phyloP scores from a whole-genome alignment of 1,284 basidiomycete species.

The Peniophora sp. region DNA sequence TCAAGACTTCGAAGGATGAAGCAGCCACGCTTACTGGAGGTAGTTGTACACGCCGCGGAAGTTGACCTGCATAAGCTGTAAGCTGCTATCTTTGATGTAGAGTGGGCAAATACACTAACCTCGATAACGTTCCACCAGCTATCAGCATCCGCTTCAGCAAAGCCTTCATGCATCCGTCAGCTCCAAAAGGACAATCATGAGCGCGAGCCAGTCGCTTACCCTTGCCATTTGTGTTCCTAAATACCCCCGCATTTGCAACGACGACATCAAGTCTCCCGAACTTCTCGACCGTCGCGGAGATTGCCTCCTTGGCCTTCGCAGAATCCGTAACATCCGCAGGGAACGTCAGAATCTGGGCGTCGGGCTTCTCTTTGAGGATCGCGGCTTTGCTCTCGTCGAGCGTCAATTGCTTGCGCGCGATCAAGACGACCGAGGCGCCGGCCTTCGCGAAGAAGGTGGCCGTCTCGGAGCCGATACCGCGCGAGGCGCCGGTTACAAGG shows the following conservation, averaged over 20 bases:
- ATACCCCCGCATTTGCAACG: neutral
- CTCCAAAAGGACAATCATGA: too few species aligned
- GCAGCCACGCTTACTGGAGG: too few species aligned
- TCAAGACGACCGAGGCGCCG: constrained; percentile 7
- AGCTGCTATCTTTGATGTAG: neutral
- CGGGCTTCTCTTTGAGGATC: neutral
- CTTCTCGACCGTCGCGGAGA: neutral
- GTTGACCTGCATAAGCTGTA: too few species aligned
- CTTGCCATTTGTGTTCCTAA: too few species aligned
- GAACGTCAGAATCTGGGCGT: neutral
- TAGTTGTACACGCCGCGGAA: too few species aligned
- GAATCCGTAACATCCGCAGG: neutral
- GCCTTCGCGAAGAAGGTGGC: constrained; percentile 3
- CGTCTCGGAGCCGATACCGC: constrained; percentile 12
- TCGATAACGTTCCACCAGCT: neutral
- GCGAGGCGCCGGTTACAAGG: constrained; percentile 15
- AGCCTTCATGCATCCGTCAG: neutral
- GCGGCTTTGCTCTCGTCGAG: constrained; percentile 1
- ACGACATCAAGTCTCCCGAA: neutral
- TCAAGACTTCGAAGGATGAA: too few species aligned
- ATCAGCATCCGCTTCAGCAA: neutral
- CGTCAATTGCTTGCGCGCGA: neutral
- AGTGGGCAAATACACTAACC: neutral
- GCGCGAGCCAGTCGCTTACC: too few species aligned
- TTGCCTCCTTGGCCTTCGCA: neutral